A percentile compares a stretch with the other conserved stretches of the same genome.
Conservation (phyloP, 2,329 filamentous ascomycete genomes). For the Penicillium frequentans region DNA sequence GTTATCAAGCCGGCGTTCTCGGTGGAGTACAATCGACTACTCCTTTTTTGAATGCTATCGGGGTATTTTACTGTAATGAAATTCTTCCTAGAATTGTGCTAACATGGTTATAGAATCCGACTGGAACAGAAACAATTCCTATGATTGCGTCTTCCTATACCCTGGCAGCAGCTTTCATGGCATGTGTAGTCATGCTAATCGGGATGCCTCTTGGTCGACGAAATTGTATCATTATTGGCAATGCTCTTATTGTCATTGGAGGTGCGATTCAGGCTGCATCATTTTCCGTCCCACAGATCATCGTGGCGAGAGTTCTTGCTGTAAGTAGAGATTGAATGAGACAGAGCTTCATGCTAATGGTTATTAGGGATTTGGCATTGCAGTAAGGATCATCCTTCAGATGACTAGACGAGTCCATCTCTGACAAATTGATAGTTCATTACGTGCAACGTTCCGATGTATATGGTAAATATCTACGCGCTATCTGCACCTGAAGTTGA, state of each 20-base stretch:
- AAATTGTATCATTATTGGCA: slow-evolving; percentile 25
- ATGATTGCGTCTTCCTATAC: slow-evolving; percentile 23
- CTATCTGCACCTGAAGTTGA: neutral
- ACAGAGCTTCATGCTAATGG: neutral
- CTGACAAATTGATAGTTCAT: slow-evolving; percentile 19
- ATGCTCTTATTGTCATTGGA: slow-evolving; percentile 29
- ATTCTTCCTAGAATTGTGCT: neutral
- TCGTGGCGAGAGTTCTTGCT: slow-evolving; percentile 27
- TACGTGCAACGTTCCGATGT: slow-evolving; percentile 29
- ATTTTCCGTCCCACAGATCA: slow-evolving; percentile 30
- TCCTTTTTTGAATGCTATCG: slow-evolving; percentile 21
- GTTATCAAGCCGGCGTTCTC: slow-evolving; percentile 27
- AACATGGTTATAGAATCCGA: slow-evolving; percentile 13
- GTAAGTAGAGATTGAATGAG: neutral
- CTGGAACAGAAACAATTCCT: slow-evolving; percentile 17
- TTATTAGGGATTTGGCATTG: neutral
- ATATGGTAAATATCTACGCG: slow-evolving; percentile 18
- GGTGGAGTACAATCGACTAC: slow-evolving; percentile 22
- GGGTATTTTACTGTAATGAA: slow-evolving; percentile 1
- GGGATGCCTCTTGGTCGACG: slow-evolving; percentile 20
- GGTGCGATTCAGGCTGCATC: slow-evolving; percentile 29
- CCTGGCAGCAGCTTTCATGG: slow-evolving; percentile 20
- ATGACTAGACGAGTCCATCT: too few relatives aligned
- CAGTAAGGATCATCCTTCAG: neutral
- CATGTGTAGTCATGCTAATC: slow-evolving; percentile 26